A percentile compares a stretch with the other conserved stretches of the same genome.
Evolutionary conservation across 1,284 basidiomycete species (phyloP).

Genomic region (Naganishia sp.): DNA sequence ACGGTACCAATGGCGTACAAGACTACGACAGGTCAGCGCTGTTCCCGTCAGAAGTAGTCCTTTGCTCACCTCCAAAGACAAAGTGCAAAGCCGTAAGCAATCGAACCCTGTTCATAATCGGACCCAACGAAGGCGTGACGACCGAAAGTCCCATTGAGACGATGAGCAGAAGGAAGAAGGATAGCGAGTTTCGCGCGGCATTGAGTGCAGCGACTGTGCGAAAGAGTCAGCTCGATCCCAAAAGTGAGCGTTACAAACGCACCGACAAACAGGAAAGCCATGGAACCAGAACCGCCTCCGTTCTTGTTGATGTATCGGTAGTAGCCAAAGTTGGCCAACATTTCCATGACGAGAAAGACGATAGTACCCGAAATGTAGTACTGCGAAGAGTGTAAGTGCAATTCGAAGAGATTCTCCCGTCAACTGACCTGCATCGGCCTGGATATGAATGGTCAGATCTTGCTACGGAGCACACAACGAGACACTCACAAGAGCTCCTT

Average conservation of each 20-base stretch:
- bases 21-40: constrained; percentile 57
- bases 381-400: constrained; percentile 56
- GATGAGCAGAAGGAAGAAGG: constrained; percentile 91
- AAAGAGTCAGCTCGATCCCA: not conserved
- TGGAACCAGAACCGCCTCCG: constrained; percentile 70
- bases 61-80: constrained; percentile 76
- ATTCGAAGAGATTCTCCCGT: not conserved
- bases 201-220: constrained; percentile 80
- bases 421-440: constrained; percentile 30
- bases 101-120: constrained; percentile 51
- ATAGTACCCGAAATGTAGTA: constrained; percentile 93
- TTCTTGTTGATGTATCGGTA: constrained; percentile 80
- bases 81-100: constrained; percentile 66
- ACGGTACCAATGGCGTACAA: constrained; percentile 90
- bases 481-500: constrained; percentile 67
- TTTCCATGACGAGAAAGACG: constrained; percentile 86
- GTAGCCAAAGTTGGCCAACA: constrained; percentile 72
- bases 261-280: constrained; percentile 83
- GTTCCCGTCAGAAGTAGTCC: not conserved
- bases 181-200: constrained; percentile 88
- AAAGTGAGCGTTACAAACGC: constrained; percentile 42
- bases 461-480: not conserved
- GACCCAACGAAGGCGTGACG: constrained; percentile 55
- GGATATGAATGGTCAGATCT: not conserved
- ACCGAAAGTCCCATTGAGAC: constrained; percentile 85